A percentile compares a stretch with the other conserved stretches of the same genome.
Evolutionary conservation across 2,329 filamentous ascomycete genomes (phyloP).

Genomic region (Penicillium aurantiogriseum): DNA sequence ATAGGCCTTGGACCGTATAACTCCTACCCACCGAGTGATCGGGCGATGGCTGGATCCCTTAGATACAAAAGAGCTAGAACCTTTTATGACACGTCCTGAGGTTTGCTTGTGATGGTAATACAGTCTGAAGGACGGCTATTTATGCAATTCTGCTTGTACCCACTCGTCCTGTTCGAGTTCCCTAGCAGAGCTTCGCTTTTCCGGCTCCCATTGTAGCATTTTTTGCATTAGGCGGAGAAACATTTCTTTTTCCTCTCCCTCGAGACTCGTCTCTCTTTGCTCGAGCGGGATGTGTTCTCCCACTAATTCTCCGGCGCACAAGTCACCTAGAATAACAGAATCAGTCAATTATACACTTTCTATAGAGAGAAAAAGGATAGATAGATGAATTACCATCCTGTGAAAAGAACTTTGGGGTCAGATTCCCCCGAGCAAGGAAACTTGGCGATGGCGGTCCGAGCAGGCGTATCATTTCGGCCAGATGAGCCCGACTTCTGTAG

Average conservation of each 20-base stretch:
- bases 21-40: too few species aligned
- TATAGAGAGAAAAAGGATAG: background rate
- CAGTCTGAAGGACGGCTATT: background rate
- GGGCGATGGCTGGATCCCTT: too few species aligned
- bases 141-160: background rate
- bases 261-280: conserved; percentile 38
- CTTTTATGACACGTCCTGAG: too few species aligned
- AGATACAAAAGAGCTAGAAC: too few species aligned
- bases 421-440: conserved; percentile 35
- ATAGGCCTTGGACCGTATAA: too few species aligned
- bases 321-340: conserved; percentile 27
- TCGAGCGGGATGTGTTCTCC: conserved; percentile 32
- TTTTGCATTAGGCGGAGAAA: conserved; percentile 37
- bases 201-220: conserved; percentile 40
- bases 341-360: background rate
- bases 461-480: conserved; percentile 50
- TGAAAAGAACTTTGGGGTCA: conserved; percentile 42
- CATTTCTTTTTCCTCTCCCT: conserved; percentile 32
- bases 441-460: conserved; percentile 45
- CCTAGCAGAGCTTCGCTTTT: conserved; percentile 30
- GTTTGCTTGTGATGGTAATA: too few species aligned
- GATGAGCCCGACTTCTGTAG: conserved; percentile 48
- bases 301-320: conserved; percentile 23
- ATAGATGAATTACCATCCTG: conserved; percentile 29
- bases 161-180: background rate